Evolutionary conservation across 768 basidiomycete species (phyloP), one percentile per base, ranked within the genome.

Genomic region (Mycena maculata): DNA sequence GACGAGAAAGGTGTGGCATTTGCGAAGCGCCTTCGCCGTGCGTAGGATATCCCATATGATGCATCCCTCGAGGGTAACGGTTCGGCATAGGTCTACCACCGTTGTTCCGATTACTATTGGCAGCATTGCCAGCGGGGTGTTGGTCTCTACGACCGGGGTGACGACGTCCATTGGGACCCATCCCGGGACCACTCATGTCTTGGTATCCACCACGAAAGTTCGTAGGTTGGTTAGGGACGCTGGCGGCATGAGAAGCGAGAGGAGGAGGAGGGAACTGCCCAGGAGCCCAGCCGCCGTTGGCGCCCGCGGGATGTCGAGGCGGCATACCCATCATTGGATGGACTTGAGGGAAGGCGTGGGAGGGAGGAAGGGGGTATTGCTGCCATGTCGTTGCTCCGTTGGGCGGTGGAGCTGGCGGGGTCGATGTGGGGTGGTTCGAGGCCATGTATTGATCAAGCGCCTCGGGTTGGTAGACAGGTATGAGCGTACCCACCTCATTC

Each of bases 401-500:
- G 67, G 75, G 78, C 44, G 74, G 67, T 58, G 77, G 76, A 47
- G 67, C 61, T 58, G 71, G 70, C 44, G 78, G 63, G 13, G 73
- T 60, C 13, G 70, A 42, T 16, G 79, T 67, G 13, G 72, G 67
- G 16, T 81, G 82, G 63, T 76, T 78, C 53, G 81, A 79, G 25
- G 88, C 75, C 87, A 92, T 88, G 70, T 92, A 92, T 58, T 87
- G 86, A 68, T 90, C 86, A 28, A 92, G 82, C 2, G 88, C 90
- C 49, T 92, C 91, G 4, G 88, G 88, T 27, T 85, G 86, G 73
- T 93, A 92, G 33, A 92, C 84, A 25, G 92, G 85, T 44, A 92
- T 86, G 30, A 92, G 81, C n/a, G 87, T 87, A 6, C 92, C 90
- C 55, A 90, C 88, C 60, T 91, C 89, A 60, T 88, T 88, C 66